Percentiles rank a stretch among this genome's conserved stretches.
These are phyloP conservation scores for Picea abies DNA, from an alignment of 83 land plant species.

Conservation along the genomic window DNA sequence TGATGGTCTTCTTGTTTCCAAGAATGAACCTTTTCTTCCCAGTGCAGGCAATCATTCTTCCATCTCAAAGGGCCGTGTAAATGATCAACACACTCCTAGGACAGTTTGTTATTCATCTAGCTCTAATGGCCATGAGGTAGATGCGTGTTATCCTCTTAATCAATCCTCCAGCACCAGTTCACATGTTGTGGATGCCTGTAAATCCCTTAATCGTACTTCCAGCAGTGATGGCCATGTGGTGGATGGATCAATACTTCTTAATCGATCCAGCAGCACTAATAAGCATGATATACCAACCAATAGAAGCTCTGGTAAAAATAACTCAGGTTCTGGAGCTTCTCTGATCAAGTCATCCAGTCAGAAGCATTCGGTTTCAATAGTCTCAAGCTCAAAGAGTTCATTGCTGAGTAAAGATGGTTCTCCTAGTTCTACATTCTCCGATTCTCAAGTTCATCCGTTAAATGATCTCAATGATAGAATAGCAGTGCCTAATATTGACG, in stretches of 20 bases:
- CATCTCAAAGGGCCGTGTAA: neutral
- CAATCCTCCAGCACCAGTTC: neutral
- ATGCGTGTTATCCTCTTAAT: neutral
- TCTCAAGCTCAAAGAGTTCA: slow-evolving; percentile 16
- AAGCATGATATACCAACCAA: neutral
- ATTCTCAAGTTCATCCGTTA: neutral
- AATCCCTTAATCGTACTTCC: neutral
- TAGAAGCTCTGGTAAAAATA: slow-evolving; percentile 2
- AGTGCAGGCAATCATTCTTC: neutral
- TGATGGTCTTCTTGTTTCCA: slow-evolving; percentile 1
- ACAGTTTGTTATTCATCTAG: slow-evolving; percentile 1
- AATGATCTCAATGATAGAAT: neutral
- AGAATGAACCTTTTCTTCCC: neutral
- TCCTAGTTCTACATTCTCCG: neutral
- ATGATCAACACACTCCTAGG: neutral
- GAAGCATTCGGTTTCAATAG: slow-evolving; percentile 1
- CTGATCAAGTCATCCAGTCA: neutral
- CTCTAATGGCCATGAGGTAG: neutral
- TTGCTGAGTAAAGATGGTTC: neutral
- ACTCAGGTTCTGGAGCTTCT: neutral
- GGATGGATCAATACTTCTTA: neutral
- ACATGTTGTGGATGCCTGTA: neutral
- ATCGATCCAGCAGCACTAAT: neutral
- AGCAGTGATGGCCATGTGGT: slow-evolving; percentile 1
- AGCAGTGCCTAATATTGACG: neutral